These are phyloP conservation scores for Raphanus hybrid DNA, from an alignment of 441 rosid genomes.

Conservation along the genomic window DNA sequence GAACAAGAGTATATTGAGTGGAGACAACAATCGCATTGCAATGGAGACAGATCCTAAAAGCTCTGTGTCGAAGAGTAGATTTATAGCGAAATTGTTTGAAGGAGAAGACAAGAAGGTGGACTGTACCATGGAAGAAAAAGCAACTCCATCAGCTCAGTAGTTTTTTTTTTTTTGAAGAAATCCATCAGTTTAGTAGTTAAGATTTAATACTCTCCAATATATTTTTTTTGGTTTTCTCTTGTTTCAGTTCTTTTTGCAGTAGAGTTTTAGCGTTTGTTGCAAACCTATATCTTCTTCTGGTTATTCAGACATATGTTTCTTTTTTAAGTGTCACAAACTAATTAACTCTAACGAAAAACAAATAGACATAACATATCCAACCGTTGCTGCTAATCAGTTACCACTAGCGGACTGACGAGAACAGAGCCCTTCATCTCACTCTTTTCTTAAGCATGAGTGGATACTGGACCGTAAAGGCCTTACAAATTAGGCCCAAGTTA, in stretches of 20 bases:
- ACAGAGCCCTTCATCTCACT: no score
- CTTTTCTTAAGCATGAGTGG: no score
- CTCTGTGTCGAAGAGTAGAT: constrained; percentile 37
- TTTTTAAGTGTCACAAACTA: neutral
- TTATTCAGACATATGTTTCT: neutral
- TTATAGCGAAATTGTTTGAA: constrained; percentile 36
- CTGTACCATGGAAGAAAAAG: constrained; percentile 22
- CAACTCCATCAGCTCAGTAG: constrained; percentile 25
- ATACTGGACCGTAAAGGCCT: no score
- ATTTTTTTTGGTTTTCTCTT: no score
- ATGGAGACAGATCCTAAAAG: constrained; percentile 23
- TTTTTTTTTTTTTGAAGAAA: neutral
- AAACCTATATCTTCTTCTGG: neutral
- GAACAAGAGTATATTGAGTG: constrained; percentile 33
- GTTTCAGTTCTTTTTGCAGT: no score
- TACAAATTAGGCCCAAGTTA: no score
- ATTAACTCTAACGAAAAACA: neutral
- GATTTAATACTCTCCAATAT: neutral
- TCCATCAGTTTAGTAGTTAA: constrained; percentile 18
- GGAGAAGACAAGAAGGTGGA: constrained; percentile 30
- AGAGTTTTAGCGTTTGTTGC: neutral
- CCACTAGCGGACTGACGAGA: no score
- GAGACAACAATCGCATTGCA: constrained; percentile 2
- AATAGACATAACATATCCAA: no score
- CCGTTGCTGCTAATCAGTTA: no score